Conservation (phyloP, 352 stramenopile genomes). For the Pythium insidiosum region DNA sequence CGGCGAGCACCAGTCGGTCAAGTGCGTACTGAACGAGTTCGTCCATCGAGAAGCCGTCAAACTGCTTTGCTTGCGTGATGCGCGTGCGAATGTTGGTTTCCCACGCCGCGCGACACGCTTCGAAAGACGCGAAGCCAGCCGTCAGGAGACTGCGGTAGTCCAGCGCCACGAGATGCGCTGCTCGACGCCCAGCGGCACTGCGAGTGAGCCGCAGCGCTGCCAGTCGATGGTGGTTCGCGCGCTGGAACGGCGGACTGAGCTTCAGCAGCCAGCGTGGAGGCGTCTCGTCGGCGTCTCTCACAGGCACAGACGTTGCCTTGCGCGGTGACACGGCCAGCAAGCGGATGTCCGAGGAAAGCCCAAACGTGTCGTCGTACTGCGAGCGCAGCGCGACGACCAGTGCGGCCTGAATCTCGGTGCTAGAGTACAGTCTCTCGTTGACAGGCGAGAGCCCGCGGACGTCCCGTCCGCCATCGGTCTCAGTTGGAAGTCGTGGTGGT, state of each 20-base stretch:
- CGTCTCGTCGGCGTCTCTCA: slow-evolving; percentile 4
- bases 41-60: slow-evolving; percentile 25
- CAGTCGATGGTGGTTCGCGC: slow-evolving; percentile 42
- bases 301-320: slow-evolving; percentile 1
- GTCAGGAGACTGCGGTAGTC: slow-evolving; percentile 31
- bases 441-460: neutral
- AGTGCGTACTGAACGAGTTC: slow-evolving; percentile 42
- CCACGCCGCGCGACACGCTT: slow-evolving; percentile 41
- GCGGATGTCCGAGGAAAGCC: slow-evolving; percentile 27
- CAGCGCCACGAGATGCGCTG: slow-evolving; percentile 36
- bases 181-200: slow-evolving; percentile 23
- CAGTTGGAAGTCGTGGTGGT: neutral
- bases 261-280: slow-evolving; percentile 66
- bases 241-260: slow-evolving; percentile 34
- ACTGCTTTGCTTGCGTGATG: slow-evolving; percentile 12
- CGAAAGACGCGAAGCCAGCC: slow-evolving; percentile 27
- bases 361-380: slow-evolving; percentile 63
- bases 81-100: slow-evolving; percentile 22
- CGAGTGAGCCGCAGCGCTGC: slow-evolving; percentile 25
- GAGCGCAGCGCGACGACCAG: slow-evolving; percentile 40
- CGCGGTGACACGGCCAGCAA: slow-evolving; percentile 7
- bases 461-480: neutral
- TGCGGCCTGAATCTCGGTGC: slow-evolving; percentile 35
- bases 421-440: slow-evolving; percentile 16
- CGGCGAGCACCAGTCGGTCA: slow-evolving; percentile 36